These are phyloP conservation scores for Vanderwaltozyma yarrowii DNA, from an alignment of 805 yeast species.

Conservation along the genomic window DNA sequence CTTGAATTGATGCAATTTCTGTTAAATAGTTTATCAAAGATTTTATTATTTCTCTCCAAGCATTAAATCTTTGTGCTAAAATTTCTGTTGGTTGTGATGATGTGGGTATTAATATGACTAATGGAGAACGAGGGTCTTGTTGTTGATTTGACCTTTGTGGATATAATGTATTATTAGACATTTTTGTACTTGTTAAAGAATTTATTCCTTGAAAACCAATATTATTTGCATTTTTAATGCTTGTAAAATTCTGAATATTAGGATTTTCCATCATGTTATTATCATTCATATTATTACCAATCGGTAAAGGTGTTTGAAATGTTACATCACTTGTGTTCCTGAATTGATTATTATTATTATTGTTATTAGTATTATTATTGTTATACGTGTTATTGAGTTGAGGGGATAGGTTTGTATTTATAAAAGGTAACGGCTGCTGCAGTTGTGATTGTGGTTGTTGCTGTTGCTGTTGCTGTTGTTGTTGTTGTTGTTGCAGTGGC, in stretches of 20 bases:
- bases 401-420: neutral
- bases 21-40: slow-evolving; percentile 65
- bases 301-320: neutral
- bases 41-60: slow-evolving; percentile 77
- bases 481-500: slow-evolving; percentile 8
- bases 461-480: neutral
- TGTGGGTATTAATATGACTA: slow-evolving; percentile 42
- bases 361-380: neutral
- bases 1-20: slow-evolving; percentile 78
- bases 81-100: slow-evolving; percentile 77
- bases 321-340: neutral
- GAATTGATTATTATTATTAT: neutral
- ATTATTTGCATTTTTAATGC: neutral
- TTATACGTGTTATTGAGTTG: too few relatives aligned
- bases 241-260: neutral
- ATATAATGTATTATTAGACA: neutral
- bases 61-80: slow-evolving; percentile 69
- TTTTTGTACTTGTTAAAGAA: neutral
- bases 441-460: neutral
- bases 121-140: slow-evolving; percentile 40
- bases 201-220: slow-evolving; percentile 1
- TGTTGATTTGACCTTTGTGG: neutral
- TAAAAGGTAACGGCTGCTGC: neutral
- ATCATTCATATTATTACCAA: neutral
- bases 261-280: neutral